A percentile compares a stretch with the other conserved stretches of the same genome.
phyloP scores from a whole-genome alignment of 2,329 filamentous ascomycete species.

The Stagonosporopsis rhizophila region DNA sequence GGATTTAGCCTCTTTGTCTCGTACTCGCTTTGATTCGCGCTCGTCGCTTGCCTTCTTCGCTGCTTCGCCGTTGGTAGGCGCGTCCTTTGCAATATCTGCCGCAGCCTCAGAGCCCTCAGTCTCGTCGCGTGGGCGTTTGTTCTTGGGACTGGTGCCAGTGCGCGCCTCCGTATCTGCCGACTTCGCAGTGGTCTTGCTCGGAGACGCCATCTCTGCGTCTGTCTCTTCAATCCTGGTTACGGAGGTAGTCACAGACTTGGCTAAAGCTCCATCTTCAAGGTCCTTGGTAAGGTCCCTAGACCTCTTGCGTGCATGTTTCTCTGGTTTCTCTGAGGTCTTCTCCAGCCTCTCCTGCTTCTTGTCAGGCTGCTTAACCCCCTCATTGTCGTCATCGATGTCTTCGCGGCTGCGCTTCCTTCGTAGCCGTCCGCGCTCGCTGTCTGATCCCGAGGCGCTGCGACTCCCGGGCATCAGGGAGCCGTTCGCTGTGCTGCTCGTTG shows the following conservation, averaged over 20 bases:
- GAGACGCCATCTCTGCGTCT: constrained; percentile 40
- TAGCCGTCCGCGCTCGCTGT: constrained; percentile 48
- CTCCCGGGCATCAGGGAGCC: constrained; percentile 31
- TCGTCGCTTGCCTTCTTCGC: constrained; percentile 36
- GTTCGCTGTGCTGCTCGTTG: constrained; percentile 37
- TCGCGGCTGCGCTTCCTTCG: constrained; percentile 57
- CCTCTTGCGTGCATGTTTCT: constrained; percentile 55
- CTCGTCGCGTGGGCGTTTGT: constrained; percentile 55
- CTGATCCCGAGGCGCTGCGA: constrained; percentile 43
- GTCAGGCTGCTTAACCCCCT: constrained; percentile 40
- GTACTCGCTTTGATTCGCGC: constrained; percentile 46
- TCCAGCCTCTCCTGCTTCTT: constrained; percentile 41
- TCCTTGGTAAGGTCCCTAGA: constrained; percentile 54
- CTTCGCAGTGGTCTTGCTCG: constrained; percentile 19
- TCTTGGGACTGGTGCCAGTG: constrained; percentile 54
- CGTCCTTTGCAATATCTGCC: constrained; percentile 14
- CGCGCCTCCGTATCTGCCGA: constrained; percentile 17
- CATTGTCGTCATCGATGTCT: constrained; percentile 50
- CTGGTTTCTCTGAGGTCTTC: constrained; percentile 36
- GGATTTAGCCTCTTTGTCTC: constrained; percentile 40
- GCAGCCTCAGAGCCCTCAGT: constrained; percentile 23
- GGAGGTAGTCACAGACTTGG: constrained; percentile 42
- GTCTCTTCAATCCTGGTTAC: constrained; percentile 41
- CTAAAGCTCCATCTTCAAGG: constrained; percentile 39
- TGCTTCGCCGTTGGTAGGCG: constrained; percentile 21